A percentile compares a stretch with the other conserved stretches of the same genome.
phyloP scores from a whole-genome alignment of 306 rosid genomes.

The Glycine latifolia region DNA sequence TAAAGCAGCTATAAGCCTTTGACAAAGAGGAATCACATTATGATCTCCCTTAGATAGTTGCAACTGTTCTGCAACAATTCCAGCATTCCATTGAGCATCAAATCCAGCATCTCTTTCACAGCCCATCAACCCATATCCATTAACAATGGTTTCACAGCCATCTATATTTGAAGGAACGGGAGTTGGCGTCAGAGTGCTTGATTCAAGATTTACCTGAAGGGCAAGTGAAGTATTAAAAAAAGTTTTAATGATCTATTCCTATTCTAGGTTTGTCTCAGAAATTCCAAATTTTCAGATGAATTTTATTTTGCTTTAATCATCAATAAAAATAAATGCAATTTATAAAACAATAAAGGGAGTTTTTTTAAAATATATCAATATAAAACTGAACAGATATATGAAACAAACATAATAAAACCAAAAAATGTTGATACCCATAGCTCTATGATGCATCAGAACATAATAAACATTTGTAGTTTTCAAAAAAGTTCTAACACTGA shows the following conservation, averaged over 20 bases:
- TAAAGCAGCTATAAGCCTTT: constrained; percentile 87
- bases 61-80: constrained; percentile 57
- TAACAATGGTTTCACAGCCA: constrained; percentile 56
- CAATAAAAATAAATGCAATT: not conserved
- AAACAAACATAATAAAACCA: constrained; percentile 29
- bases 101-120: constrained; percentile 53
- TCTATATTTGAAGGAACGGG: constrained; percentile 59
- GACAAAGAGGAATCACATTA: constrained; percentile 75
- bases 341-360: not conserved
- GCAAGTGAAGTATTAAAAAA: constrained; percentile 39
- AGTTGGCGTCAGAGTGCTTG: constrained; percentile 49
- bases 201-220: constrained; percentile 73
- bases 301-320: constrained; percentile 31
- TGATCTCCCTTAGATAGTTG: constrained; percentile 63
- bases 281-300: constrained; percentile 23
- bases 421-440: not conserved
- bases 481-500: constrained; percentile 32
- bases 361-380: not conserved
- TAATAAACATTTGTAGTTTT: constrained; percentile 29
- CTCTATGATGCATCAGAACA: constrained; percentile 42
- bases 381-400: constrained; percentile 14
- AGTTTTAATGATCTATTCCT: constrained; percentile 26
- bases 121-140: constrained; percentile 60
- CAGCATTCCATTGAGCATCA: constrained; percentile 51
- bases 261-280: constrained; percentile 31